phyloP scores from a whole-genome alignment of 2,329 filamentous ascomycete species.

The Thelonectria blattea region DNA sequence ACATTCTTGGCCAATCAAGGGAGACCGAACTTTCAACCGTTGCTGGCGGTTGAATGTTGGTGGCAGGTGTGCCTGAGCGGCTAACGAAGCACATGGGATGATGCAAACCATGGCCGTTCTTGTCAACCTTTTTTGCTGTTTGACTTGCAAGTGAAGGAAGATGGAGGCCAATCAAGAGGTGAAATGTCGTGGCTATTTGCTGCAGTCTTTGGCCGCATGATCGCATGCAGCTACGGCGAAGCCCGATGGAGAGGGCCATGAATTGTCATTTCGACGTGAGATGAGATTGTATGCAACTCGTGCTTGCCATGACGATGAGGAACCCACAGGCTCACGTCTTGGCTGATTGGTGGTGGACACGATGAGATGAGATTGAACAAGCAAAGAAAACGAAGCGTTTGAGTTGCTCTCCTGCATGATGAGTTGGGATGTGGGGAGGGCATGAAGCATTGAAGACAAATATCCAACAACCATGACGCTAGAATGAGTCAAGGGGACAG shows the following conservation, averaged over 20 bases:
- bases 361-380: background rate
- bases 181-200: too few species aligned
- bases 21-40: background rate
- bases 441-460: background rate
- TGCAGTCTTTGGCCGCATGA: background rate
- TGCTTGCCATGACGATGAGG: background rate
- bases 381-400: conserved; percentile 4
- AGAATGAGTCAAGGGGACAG: conserved; percentile 1
- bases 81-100: background rate
- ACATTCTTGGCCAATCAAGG: background rate
- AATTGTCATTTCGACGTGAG: background rate
- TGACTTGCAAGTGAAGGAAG: background rate
- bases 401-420: conserved; percentile 30
- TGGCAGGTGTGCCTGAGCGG: background rate
- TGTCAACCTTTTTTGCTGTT: background rate
- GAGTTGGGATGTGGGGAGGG: conserved; percentile 26
- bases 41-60: too few species aligned
- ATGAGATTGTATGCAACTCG: conserved; percentile 6
- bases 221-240: background rate
- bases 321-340: background rate
- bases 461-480: background rate
- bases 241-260: background rate
- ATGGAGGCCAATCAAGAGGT: background rate
- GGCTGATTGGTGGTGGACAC: too few species aligned
- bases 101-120: background rate